Evolutionary conservation across 2,329 filamentous ascomycete genomes (phyloP), one percentile per base, ranked within the genome.

Genomic region (Coniosporium tulheliwenetii): DNA sequence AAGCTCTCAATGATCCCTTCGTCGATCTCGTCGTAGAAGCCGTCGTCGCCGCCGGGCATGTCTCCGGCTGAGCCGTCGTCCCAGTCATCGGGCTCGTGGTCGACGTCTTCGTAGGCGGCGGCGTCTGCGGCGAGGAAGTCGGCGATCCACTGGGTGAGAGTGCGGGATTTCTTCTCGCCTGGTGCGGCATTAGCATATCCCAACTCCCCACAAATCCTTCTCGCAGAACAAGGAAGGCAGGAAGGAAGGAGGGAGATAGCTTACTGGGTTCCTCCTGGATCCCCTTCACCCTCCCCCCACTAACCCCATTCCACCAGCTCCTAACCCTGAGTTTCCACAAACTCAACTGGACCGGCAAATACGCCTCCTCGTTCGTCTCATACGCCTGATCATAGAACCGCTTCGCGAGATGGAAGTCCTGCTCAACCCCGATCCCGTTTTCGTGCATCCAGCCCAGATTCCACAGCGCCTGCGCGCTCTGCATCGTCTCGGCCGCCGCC

Each of bases 371-470:
- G 52, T 94, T 98, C 1, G 89, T 87, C 53, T 87, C 85, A 29
- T 95, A 66, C 1, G 91, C 89, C 45, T 91, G 73, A 52, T 98
- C 91, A 55, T 98, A 98, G 61, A 87, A 94, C 41, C 91, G 72
- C 63, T 98, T 98, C 2, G 93, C 91, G 42, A 98, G 77, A 55
- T 98, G 91, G 58, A 93, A 98, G 56, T 98, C 91, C 57, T 98
- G 91, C 41, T 83, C 81, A 14, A 96, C 74, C 2, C 87, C 85
- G 39, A 96, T 71, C 7, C 91, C 91, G 53, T 96, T 95, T 62
- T 98, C 91, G 54, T 98, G 86, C 89, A 98, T 96, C 91, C 91
- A 98, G 5, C 91, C 93, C 10, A 98, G 69, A 52, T 98, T 96
- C 75, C 86, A 98, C 43, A 95, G 76, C 10, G 93, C 91, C 61